These are phyloP conservation scores for Tolypocladium amazonense DNA, from an alignment of 2,329 filamentous ascomycete genomes.

Conservation along the genomic window DNA sequence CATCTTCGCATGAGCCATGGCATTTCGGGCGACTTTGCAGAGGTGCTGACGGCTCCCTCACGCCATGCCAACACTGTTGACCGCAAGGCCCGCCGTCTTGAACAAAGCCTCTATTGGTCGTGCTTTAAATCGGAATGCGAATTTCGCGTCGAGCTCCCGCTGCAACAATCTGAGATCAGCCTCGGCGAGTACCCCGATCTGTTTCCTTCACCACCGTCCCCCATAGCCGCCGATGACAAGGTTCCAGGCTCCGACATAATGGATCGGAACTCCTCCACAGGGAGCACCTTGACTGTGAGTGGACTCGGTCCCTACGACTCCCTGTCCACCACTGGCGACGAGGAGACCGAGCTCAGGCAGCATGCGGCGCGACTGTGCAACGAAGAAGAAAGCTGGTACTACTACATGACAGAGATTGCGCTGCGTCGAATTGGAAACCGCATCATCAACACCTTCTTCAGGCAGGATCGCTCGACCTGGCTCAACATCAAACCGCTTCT, in stretches of 20 bases:
- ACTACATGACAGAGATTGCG: conserved; percentile 32
- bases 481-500: conserved; percentile 8
- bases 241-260: background rate
- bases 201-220: background rate
- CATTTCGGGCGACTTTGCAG: background rate
- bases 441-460: conserved; percentile 20
- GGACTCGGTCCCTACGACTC: background rate
- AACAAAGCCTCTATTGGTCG: background rate
- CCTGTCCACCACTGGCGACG: background rate
- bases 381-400: conserved; percentile 29
- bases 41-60: background rate
- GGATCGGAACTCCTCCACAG: background rate
- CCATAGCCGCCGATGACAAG: background rate
- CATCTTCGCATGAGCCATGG: background rate
- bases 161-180: background rate
- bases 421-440: conserved; percentile 29
- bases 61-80: background rate
- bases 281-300: background rate
- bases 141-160: background rate
- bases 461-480: conserved; percentile 8
- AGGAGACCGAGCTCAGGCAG: background rate
- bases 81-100: background rate
- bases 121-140: background rate
- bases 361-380: background rate
- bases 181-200: background rate